Base-by-base conservation (phyloP, 805 yeast genomes). In the Myxozyma neglecta region DNA sequence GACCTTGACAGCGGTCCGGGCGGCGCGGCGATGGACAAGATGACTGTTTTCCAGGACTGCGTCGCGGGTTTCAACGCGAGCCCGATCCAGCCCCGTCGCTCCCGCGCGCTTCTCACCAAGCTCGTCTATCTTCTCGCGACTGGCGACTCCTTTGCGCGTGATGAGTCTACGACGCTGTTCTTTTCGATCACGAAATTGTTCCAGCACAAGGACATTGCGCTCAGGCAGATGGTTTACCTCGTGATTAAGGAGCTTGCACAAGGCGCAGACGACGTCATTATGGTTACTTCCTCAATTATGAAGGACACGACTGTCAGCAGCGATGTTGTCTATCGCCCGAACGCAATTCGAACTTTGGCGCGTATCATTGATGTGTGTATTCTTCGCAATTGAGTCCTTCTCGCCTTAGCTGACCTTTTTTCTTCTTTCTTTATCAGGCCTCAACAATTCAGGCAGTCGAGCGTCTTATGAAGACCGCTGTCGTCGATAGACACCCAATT, bases 271-370 rank as follows among this genome's bases (percentile, higher is more conserved):
- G 97, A 94, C 75, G 90, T 91, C 60, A 83, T 94, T 75, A 94
- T 94, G 98, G 97, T 93, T 34, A 94, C 99, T 34, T 90, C 97
- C 1, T 91, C 97, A 34, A 92, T 94, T 72, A 94, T 94, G 97
- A 92, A 92, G 77, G 99, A 94, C 77, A 90, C 94, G 57, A 97
- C 96, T 77, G 87, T 86, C 68, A 93, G 93, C 60, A 70, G 72
- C 60, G 96, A 90, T 62, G 79, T 84, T 66, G 79, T 90, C 64
- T 91, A 88, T 76, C 90, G 91, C 72, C 97, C 99, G 59, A 88
- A 94, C 73, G 98, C 99, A 29, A 88, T 94, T 66, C 85, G 99
- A 75, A 88, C 98, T 0, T 81, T 94, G 70, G 85, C 92, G 20
- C 84, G 96, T 67, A 96, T 94, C 42, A 81, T 94, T 72, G 99